These are phyloP conservation scores for Malus asiatica DNA, from an alignment of 306 rosid genomes.

Conservation along the genomic window DNA sequence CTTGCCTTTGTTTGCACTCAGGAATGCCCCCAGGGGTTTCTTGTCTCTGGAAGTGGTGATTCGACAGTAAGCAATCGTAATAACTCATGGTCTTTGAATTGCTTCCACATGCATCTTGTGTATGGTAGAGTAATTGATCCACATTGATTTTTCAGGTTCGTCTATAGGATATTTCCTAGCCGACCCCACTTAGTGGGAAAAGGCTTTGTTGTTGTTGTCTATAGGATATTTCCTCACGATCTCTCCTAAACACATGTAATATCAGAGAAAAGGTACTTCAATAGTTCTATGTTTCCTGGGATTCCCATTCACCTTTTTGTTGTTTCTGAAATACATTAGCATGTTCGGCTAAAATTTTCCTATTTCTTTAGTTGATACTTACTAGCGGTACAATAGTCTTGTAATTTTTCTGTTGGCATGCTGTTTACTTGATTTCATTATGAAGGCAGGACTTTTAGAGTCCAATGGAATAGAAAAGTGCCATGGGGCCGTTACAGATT, in stretches of 20 bases:
- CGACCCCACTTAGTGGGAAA: no score
- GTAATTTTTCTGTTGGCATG: neutral
- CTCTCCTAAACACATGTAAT: slow-evolving; percentile 68
- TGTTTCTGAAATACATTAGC: slow-evolving; percentile 1
- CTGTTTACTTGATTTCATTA: slow-evolving; percentile 26
- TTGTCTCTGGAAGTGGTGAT: slow-evolving; percentile 91
- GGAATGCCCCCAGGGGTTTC: slow-evolving; percentile 53
- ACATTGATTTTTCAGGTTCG: slow-evolving; percentile 55
- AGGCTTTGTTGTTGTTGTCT: slow-evolving; percentile 13
- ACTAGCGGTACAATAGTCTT: neutral
- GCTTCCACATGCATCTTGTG: slow-evolving; percentile 11
- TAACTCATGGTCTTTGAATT: slow-evolving; percentile 7
- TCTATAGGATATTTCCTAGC: slow-evolving; percentile 57
- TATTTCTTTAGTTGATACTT: slow-evolving; percentile 1
- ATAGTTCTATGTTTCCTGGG: slow-evolving; percentile 1
- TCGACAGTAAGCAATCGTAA: slow-evolving; percentile 56
- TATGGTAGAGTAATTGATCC: neutral
- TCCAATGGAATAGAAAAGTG: slow-evolving; percentile 44
- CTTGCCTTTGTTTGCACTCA: slow-evolving; percentile 51
- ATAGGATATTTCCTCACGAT: slow-evolving; percentile 74
- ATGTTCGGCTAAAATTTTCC: neutral
- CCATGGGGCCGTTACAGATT: slow-evolving; percentile 51
- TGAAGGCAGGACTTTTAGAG: slow-evolving; percentile 81
- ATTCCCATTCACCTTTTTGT: slow-evolving; percentile 1
- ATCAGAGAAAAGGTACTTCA: slow-evolving; percentile 57